Percentiles rank a stretch among this genome's conserved stretches.
These are phyloP conservation scores for Pleurotus djamor DNA, from an alignment of 768 basidiomycete species.

Conservation along the genomic window DNA sequence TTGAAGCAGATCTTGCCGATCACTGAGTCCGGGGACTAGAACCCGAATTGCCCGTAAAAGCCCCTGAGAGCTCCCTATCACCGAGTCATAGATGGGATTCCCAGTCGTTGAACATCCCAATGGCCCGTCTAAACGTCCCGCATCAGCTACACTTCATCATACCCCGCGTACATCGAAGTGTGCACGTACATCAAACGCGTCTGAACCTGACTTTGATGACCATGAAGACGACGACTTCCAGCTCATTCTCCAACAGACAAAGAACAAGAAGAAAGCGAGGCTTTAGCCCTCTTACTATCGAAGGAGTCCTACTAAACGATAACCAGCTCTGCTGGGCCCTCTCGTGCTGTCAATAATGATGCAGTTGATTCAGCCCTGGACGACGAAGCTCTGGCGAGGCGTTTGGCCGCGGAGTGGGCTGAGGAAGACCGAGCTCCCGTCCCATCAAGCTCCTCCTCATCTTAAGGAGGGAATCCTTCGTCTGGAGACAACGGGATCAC, in stretches of 20 bases:
- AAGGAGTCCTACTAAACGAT: too few relatives aligned
- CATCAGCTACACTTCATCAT: conserved; percentile 5
- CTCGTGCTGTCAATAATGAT: conserved; percentile 7
- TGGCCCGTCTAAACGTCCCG: too few relatives aligned
- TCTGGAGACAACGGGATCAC: background rate
- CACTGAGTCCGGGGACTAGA: background rate
- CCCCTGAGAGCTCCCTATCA: background rate
- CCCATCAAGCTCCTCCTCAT: background rate
- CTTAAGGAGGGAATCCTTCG: too few relatives aligned
- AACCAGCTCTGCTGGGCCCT: background rate
- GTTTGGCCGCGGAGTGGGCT: conserved; percentile 38
- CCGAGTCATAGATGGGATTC: background rate
- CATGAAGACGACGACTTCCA: conserved; percentile 39
- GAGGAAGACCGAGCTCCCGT: conserved; percentile 13
- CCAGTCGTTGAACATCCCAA: too few relatives aligned
- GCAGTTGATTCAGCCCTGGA: conserved; percentile 20
- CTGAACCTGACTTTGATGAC: conserved; percentile 22
- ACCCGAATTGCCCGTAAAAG: background rate
- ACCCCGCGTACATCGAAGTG: conserved; percentile 7
- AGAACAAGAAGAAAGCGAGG: conserved; percentile 41
- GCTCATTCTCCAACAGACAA: conserved; percentile 34
- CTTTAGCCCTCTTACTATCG: conserved; percentile 19
- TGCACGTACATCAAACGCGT: conserved; percentile 14
- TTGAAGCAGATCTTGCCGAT: background rate
- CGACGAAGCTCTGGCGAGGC: conserved; percentile 34